Evolutionary conservation across 306 rosid species (phyloP), one percentile per base, ranked within the genome.

Genomic region (Purshia tridentata): DNA sequence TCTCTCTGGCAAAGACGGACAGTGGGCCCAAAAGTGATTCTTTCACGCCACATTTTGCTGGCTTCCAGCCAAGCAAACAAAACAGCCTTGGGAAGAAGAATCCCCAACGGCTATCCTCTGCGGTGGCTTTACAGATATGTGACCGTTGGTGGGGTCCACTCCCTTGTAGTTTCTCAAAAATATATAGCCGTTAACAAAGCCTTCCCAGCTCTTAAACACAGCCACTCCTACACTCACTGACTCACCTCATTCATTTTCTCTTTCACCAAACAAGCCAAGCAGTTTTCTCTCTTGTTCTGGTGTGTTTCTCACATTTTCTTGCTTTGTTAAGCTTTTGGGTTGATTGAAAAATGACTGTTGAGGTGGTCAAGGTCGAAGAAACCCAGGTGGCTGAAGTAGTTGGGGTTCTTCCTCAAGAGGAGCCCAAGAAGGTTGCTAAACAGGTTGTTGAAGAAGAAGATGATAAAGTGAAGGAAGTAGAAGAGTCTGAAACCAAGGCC

Each of bases 91-190:
- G 75, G 62, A 19, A 22, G 39, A 40, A 18, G 79, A 79, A 72
- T 65, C 69, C 45, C 75, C 77, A 84, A 84, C 88, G 81, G 83
- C 88, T 81, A 62, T 19, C 75, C 18, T 65, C 9, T 76, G 77
- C 79, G 85, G 80, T 84, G 88, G 85, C 55, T 47, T 56, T 45
- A 35, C 85, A 81, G 81, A 64, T 69, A 81, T 15, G 72, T 78
- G 74, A 68, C 86, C 88, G 88, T 84, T 84, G 69, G 72, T 58
- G 80, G 83, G 79, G n/a, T 23, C 73, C 80, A n/a, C 22, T 16
- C 20, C 16, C 22, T 49, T 62, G 22, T 14, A 13, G 23, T 19
- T 4, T 46, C 44, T 18, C 22, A 23, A 74, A 67, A 50, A 65
- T 77, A 80, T 77, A 80, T 77, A 84, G 70, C 80, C 80, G 78